Evolutionary conservation across 768 basidiomycete species (phyloP).

Genomic region (Tylopilus sp.): DNA sequence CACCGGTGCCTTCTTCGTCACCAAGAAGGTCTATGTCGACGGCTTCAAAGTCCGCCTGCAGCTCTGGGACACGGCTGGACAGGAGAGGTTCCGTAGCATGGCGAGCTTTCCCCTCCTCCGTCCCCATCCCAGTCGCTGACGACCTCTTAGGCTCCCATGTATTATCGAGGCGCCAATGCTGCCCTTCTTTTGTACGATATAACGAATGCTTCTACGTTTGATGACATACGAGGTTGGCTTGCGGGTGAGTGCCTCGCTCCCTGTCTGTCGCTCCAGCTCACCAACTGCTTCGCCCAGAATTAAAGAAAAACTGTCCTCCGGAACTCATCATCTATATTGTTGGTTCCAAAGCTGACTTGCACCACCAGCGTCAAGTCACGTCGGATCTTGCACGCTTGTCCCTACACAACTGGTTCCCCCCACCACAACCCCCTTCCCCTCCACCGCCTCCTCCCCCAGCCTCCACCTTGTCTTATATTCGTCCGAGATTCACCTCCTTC

Average conservation of each 20-base stretch:
- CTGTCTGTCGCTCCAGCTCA: not conserved
- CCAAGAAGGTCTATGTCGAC: conserved; percentile 85
- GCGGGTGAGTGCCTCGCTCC: conserved; percentile 53
- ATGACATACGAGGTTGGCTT: conserved; percentile 89
- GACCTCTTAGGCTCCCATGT: conserved; percentile 78
- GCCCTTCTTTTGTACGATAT: conserved; percentile 95
- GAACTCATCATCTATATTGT: conserved; percentile 95
- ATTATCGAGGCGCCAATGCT: conserved; percentile 94
- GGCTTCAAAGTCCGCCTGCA: conserved; percentile 84
- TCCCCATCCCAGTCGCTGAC: conserved; percentile 16
- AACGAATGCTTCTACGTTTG: conserved; percentile 83
- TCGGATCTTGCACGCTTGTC: conserved; percentile 80
- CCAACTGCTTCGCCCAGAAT: conserved; percentile 46
- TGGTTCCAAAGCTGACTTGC: conserved; percentile 86
- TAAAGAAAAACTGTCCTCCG: conserved; percentile 84
- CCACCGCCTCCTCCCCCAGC: conserved; percentile 55
- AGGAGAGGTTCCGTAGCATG: conserved; percentile 91
- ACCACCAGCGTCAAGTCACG: conserved; percentile 69
- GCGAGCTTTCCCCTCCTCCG: conserved; percentile 37
- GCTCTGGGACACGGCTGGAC: conserved; percentile 92
- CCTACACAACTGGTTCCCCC: conserved; percentile 85
- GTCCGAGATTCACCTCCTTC: conserved; percentile 35
- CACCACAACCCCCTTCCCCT: conserved; percentile 65
- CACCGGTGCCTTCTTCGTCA: conserved; percentile 90
- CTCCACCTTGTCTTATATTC: conserved; percentile 36